phyloP scores from a whole-genome alignment of 1,284 basidiomycete genomes.

The Clitocybe nebularis region DNA sequence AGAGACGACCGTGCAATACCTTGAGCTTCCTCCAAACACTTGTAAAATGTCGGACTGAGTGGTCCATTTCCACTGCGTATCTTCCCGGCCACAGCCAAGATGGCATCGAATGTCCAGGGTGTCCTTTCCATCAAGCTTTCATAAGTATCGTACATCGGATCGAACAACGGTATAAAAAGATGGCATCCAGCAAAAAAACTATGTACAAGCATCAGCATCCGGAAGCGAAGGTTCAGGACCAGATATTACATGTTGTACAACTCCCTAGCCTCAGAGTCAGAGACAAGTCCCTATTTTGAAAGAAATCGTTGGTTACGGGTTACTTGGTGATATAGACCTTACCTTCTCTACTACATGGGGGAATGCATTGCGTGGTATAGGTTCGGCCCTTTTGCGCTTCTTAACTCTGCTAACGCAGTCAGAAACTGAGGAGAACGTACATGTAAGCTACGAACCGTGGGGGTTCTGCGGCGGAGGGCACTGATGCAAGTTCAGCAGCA shows the following conservation, averaged over 20 bases:
- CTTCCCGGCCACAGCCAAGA: conserved; percentile 87
- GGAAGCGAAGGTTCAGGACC: conserved; percentile 12
- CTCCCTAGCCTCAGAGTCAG: conserved; percentile 74
- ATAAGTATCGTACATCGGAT: conserved; percentile 87
- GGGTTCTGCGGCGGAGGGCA: conserved; percentile 41
- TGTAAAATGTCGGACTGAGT: conserved; percentile 81
- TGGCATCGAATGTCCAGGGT: conserved; percentile 90
- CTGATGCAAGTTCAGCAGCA: conserved; percentile 86
- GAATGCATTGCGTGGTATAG: conserved; percentile 80
- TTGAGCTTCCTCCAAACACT: conserved; percentile 89
- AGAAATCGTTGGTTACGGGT: conserved; percentile 5
- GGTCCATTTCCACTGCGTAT: conserved; percentile 87
- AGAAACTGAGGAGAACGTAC: conserved; percentile 4
- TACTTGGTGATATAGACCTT: conserved; percentile 11
- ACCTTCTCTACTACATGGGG: conserved; percentile 83
- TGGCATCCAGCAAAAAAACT: conserved; percentile 96
- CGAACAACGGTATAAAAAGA: conserved; percentile 91
- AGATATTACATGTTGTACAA: conserved; percentile 71
- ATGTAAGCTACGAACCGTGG: conserved; percentile 39
- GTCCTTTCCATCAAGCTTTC: conserved; percentile 86
- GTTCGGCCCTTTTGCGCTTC: conserved; percentile 85
- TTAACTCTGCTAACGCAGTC: conserved; percentile 55
- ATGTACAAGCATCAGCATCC: conserved; percentile 29
- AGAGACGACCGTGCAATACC: conserved; percentile 90
- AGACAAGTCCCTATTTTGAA: conserved; percentile 61